Evolutionary conservation across 768 basidiomycete species (phyloP), one percentile per base, ranked within the genome.

Genomic region (Lentinus brumalis): DNA sequence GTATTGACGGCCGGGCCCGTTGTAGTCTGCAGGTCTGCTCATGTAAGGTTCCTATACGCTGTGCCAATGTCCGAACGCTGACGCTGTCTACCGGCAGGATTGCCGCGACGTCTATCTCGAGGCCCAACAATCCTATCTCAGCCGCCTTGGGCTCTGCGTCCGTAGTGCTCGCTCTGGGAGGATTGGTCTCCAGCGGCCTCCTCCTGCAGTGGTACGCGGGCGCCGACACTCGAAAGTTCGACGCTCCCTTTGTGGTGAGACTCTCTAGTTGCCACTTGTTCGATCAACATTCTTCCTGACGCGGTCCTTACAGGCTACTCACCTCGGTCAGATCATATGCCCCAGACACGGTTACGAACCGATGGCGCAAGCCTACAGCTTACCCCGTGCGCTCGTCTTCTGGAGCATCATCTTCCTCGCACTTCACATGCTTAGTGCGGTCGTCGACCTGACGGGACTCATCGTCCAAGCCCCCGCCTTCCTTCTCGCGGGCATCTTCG

Each of bases 401-500:
- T 70, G 67, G 67, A 61, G 67, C 9, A 54, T 56, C 16, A 41
- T 65, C 31, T 52, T 69, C 53, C 52, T 65, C 40, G 40, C 57
- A 2, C 53, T 42, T 0, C 54, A 66, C 41, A 45, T 65, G 18
- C 51, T 65, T 41, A 61, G 59, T 50, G 31, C 56, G 2, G 57
- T 58, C 49, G 40, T 65, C 12, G 60, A 61, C 16, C 29, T 50
- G 12, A 29, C 35, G 45, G 40, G 30, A 8, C 31, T 57, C 40
- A 39, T 64, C 42, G 32, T 54, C 32, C 53, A 51, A 30, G 47
- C 39, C 10, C 56, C 61, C 15, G 18, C 62, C 15, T 40, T 63
- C 30, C 42, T 56, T 4, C 38, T 61, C 32, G 50, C 30, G 21
- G 10, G 62, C 9, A 26, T 57, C 21, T 16, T 63, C 10, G 31